Conservation (phyloP, 2,329 filamentous ascomycete species). For the Cytospora piceae region DNA sequence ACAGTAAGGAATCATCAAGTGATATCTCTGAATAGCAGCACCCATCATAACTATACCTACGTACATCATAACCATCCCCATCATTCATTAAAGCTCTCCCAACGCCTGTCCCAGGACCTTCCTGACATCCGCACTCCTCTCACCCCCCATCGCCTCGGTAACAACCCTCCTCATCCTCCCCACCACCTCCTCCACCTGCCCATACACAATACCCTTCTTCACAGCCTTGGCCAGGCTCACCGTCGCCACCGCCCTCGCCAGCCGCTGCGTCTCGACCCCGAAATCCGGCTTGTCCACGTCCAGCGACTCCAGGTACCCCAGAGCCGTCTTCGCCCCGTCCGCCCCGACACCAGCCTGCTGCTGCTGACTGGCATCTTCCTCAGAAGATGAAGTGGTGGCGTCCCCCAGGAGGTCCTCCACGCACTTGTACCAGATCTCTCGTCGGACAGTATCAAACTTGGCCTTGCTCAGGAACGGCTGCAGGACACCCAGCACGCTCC, state of each 20-base stretch:
- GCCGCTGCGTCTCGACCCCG: conserved; percentile 56
- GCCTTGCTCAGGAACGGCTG: conserved; percentile 45
- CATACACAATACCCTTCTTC: conserved; percentile 50
- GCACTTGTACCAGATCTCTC: conserved; percentile 57
- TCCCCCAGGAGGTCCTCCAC: conserved; percentile 52
- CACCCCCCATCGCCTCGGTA: conserved; percentile 41
- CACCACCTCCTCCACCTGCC: conserved; percentile 31
- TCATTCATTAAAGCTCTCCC: conserved; percentile 13
- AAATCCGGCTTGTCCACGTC: conserved; percentile 51
- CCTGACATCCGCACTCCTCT: conserved; percentile 42
- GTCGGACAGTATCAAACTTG: conserved; percentile 49
- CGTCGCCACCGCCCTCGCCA: conserved; percentile 51
- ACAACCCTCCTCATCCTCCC: conserved; percentile 47
- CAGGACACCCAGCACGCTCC: conserved; percentile 45
- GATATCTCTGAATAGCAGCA: background rate
- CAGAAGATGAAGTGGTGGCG: conserved; percentile 37
- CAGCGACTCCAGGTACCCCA: conserved; percentile 51
- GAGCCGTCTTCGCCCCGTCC: conserved; percentile 34
- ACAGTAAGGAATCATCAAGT: too few species aligned
- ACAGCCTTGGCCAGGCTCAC: conserved; percentile 47
- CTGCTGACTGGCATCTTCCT: background rate
- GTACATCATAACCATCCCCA: background rate
- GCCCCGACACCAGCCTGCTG: conserved; percentile 16
- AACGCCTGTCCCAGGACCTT: conserved; percentile 36
- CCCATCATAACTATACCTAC: background rate